These are phyloP conservation scores for Pluteus cervinus DNA, from an alignment of 768 basidiomycete species.

Conservation along the genomic window DNA sequence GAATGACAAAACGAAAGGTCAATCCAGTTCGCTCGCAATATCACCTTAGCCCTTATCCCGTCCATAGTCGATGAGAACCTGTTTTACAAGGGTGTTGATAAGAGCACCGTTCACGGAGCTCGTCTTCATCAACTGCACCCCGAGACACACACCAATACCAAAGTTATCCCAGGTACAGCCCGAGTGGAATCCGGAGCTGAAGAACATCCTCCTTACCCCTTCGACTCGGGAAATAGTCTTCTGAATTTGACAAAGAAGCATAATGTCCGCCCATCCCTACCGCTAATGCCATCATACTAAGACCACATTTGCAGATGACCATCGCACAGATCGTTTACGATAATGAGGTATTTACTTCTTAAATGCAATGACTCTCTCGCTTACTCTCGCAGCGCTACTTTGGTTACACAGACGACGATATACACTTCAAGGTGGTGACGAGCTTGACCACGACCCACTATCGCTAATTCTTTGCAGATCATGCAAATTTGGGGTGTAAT, in stretches of 20 bases:
- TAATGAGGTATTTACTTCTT: constrained; percentile 60
- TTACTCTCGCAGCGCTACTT: constrained; percentile 46
- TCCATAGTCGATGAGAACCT: constrained; percentile 80
- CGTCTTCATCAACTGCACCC: constrained; percentile 65
- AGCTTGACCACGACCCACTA: not conserved
- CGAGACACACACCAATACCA: constrained; percentile 4
- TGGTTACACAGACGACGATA: constrained; percentile 69
- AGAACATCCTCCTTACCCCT: constrained; percentile 77
- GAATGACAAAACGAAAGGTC: constrained; percentile 89
- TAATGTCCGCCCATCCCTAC: constrained; percentile 51
- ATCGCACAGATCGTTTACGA: constrained; percentile 93
- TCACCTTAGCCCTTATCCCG: constrained; percentile 6
- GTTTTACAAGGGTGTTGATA: constrained; percentile 90
- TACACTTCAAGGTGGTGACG: constrained; percentile 58
- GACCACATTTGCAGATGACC: constrained; percentile 54
- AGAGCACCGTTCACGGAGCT: constrained; percentile 71
- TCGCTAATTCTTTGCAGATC: constrained; percentile 26
- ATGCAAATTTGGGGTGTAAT: constrained; percentile 86
- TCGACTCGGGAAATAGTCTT: constrained; percentile 70
- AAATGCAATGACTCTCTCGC: too few species aligned
- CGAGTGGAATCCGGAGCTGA: constrained; percentile 12
- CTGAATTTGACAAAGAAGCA: constrained; percentile 72
- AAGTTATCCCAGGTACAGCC: not conserved
- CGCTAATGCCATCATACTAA: constrained; percentile 6
- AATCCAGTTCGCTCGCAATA: constrained; percentile 4